Conservation (phyloP, 179 eudicot species). For the Camellia oleifera region DNA sequence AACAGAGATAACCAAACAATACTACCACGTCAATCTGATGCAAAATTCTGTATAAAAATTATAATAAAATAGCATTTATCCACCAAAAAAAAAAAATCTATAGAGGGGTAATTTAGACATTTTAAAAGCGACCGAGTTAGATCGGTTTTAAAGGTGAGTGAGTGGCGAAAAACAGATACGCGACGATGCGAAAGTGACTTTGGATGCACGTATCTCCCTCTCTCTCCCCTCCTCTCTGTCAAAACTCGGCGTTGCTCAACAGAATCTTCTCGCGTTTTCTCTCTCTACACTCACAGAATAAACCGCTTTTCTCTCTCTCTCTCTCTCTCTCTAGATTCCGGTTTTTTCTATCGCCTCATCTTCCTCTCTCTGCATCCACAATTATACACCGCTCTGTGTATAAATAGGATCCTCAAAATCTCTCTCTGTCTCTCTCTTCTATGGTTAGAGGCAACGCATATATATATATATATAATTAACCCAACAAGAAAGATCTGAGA, state of each 20-base stretch:
- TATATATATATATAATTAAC: background rate
- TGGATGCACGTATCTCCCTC: background rate
- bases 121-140: background rate
- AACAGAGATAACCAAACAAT: no score
- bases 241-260: conserved; percentile 45
- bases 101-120: conserved; percentile 4
- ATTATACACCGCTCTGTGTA: no score
- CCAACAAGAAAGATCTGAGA: conserved; percentile 1
- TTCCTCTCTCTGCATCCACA: conserved; percentile 4
- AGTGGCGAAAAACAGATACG: conserved; percentile 24
- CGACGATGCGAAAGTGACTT: conserved; percentile 33
- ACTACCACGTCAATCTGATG: no score
- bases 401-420: no score
- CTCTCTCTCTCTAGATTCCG: conserved; percentile 11
- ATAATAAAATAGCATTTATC: no score
- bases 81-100: background rate
- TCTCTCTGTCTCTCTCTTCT: background rate
- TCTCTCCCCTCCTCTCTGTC: conserved; percentile 22
- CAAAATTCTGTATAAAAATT: no score
- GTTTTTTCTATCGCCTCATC: conserved; percentile 9
- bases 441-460: no score
- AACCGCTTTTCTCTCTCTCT: conserved; percentile 8
- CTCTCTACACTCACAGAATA: conserved; percentile 10
- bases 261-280: conserved; percentile 41
- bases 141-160: background rate